Percentiles rank a stretch among this genome's conserved stretches.
Conservation (phyloP, 169 alveolate species). For the Cardiosporidium cionae region DNA sequence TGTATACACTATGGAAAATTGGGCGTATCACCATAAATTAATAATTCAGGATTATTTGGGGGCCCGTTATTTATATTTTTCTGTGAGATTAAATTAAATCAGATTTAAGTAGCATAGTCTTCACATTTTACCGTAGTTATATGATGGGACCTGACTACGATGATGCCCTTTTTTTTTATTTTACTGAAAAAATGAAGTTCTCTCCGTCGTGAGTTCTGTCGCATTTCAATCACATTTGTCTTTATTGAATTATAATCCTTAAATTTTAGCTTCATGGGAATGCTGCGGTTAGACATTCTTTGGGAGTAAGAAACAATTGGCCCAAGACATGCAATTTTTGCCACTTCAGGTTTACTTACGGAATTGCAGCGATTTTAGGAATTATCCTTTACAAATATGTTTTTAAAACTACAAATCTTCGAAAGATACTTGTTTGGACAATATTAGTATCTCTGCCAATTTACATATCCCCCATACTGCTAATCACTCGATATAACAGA, state of each 20-base stretch:
- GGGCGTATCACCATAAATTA: background rate
- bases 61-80: background rate
- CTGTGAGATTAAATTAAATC: background rate
- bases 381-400: constrained; percentile 71
- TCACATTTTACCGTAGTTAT: no score
- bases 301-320: background rate
- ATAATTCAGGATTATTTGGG: background rate
- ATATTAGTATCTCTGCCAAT: constrained; percentile 67
- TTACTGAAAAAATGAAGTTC: constrained; percentile 81
- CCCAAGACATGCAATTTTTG: background rate
- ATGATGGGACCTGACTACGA: constrained; percentile 80
- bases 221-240: background rate
- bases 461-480: constrained; percentile 58
- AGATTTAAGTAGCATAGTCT: background rate
- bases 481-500: constrained; percentile 72
- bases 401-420: constrained; percentile 69
- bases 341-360: constrained; percentile 61
- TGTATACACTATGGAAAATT: background rate
- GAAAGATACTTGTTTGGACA: constrained; percentile 73
- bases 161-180: constrained; percentile 87
- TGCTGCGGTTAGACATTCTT: background rate
- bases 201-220: constrained; percentile 57
- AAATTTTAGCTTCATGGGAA: background rate
- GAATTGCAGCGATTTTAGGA: constrained; percentile 82
- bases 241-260: no score